Base-by-base conservation (phyloP, 1,139 yeast genomes). In the Blastobotrys persicus region DNA sequence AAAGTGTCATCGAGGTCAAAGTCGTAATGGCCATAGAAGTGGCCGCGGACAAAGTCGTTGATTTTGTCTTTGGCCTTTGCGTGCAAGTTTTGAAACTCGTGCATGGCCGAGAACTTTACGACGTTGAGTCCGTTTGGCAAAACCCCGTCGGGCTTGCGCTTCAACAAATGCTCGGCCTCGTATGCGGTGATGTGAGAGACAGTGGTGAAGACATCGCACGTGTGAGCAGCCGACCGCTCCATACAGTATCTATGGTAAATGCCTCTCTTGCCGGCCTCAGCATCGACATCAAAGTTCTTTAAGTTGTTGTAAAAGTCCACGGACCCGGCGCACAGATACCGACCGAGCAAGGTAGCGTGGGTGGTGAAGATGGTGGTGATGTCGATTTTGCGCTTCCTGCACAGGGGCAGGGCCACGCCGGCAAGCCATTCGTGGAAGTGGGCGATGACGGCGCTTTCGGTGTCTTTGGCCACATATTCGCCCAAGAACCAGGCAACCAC, bases 401-500 rank as follows among this genome's bases (percentile, higher is more conserved):
- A 89, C 55, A 92, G 75, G 0, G 98, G 98, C 56, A 92, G 74
- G 0, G 96, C 96, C 42, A 92, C 88, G 59, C 98, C 98, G 1
- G 98, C 98, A 50, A 92, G 77, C 98, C 98, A 92, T 70, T 92
- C 98, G 71, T 92, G 98, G 71, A 88, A 89, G 65, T 92, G 98
- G 50, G 95, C 86, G 57, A 92, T 83, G 47, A 92, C 91, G 1
- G 98, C 97, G 56, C 89, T 80, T 48, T 85, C 85, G 33, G 81
- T 78, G 67, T 92, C 96, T 60, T 83, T 81, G 64, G 78, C 82
- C 12, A 88, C 89, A 68, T 88, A 79, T 68, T 92, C 98, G 13
- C 98, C 98, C 56, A 92, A 75, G 69, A 92, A 91, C 98, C 98
- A 92, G 1, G 98, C 96, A 33, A 89, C 95, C 55, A 89, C 72